Conservation (phyloP, 768 basidiomycete genomes). For the Sporobolomyces pararoseus region DNA sequence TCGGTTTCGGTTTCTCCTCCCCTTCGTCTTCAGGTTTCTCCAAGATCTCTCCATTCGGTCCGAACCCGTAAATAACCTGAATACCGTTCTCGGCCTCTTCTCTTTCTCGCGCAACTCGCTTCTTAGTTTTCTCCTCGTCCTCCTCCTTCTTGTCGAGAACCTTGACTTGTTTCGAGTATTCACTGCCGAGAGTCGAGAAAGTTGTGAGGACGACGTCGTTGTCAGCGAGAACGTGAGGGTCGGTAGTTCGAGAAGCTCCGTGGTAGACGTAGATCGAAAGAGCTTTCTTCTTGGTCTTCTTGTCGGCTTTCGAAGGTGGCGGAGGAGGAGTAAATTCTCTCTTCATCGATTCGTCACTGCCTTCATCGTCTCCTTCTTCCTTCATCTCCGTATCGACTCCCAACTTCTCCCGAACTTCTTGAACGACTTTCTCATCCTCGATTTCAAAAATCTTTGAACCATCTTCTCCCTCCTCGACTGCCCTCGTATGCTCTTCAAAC, state of each 20-base stretch:
- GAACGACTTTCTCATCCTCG: slow-evolving; percentile 32
- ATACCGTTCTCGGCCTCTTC: slow-evolving; percentile 47
- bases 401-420: neutral
- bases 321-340: slow-evolving; percentile 15
- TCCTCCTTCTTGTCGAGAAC: slow-evolving; percentile 61
- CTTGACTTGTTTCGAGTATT: slow-evolving; percentile 82
- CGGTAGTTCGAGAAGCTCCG: slow-evolving; percentile 78
- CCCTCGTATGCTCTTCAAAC: slow-evolving; percentile 71
- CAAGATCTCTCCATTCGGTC: slow-evolving; percentile 65
- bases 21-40: slow-evolving; percentile 43
- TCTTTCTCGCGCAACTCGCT: slow-evolving; percentile 7
- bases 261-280: slow-evolving; percentile 82
- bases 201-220: slow-evolving; percentile 98
- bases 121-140: slow-evolving; percentile 56
- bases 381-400: slow-evolving; percentile 17
- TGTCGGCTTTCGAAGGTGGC: neutral
- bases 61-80: slow-evolving; percentile 61
- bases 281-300: slow-evolving; percentile 45
- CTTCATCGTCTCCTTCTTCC: slow-evolving; percentile 27
- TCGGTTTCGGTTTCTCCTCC: slow-evolving; percentile 57
- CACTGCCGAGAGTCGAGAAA: slow-evolving; percentile 89
- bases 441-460: slow-evolving; percentile 17
- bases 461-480: slow-evolving; percentile 17
- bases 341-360: slow-evolving; percentile 13
- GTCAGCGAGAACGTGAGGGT: slow-evolving; percentile 80